Base-by-base conservation (phyloP, 257 asterid species). In the Petunia secreta region DNA sequence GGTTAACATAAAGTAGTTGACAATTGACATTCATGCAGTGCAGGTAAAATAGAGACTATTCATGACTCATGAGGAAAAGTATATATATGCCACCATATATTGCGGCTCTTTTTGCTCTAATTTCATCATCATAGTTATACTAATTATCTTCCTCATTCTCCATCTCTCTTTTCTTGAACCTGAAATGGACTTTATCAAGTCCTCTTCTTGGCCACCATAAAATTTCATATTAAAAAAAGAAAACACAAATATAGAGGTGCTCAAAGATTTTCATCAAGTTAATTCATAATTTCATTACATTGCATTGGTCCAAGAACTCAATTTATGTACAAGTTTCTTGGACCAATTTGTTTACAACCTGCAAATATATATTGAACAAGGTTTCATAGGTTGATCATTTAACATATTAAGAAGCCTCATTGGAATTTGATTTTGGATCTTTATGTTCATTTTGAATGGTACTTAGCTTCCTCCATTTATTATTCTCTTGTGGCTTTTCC, bases 261-360 rank as follows among this genome's bases (percentile, higher is more conserved):
- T 2, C 14, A 63, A 63, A 25, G 25, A 25, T 25, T 25, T 25
- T 25, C 25, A 25, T 63, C 38, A 63, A 43, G 69, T 63, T 63
- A 43, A 25, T 43, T 16, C n/a, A 48, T 5, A 4, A 4, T 13
- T 39, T 36, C 34, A 59, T 46, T 62, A 13, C 8, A 3, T 43
- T 58, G 41, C 58, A 8, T 77, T 44, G 81, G 81, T 78, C 81
- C 81, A 78, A 78, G 81, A 78, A 44, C 44, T 75, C 11, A 62
- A 78, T 16, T 11, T 46, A 7, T 69, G 15, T n/a, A 25, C 81
- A 34, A 77, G 81, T 43, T 62, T 78, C 81, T 78, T 78, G 81
- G 81, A 46, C 63, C 81, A 60, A 25, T 78, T 62, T 46, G 11
- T 11, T 38, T 41, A 77, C 44, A 44, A 40, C 59, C 15, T 67